These are phyloP conservation scores for Casuarina cunninghamiana DNA, from an alignment of 306 rosid genomes.

Conservation along the genomic window DNA sequence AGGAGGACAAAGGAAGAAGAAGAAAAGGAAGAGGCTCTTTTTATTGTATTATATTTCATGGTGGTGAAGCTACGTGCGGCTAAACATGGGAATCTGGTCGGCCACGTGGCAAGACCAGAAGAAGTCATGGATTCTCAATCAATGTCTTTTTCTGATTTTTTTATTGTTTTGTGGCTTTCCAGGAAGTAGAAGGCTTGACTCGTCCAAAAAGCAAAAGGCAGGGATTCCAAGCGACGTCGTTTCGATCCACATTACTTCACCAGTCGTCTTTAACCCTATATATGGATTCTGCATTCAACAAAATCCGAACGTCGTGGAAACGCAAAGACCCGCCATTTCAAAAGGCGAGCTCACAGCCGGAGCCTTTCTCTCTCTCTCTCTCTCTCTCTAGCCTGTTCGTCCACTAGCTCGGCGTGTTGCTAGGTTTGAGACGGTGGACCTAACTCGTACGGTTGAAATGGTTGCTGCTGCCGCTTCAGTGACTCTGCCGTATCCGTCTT, in stretches of 20 bases:
- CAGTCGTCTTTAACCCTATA: no score
- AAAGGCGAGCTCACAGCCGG: no score
- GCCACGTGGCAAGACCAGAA: neutral
- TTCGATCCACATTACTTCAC: no score
- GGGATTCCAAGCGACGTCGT: neutral
- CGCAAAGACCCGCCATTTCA: conserved; percentile 47
- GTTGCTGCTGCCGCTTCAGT: conserved; percentile 79
- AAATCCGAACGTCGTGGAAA: conserved; percentile 31
- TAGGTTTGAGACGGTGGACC: neutral
- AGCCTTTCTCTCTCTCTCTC: neutral
- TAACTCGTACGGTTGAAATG: conserved; percentile 28
- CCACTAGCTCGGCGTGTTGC: neutral
- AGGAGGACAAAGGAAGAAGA: no score
- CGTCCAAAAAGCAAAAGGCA: no score
- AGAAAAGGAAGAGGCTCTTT: no score
- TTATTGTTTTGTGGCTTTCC: neutral
- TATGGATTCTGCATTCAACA: neutral
- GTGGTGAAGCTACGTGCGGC: no score
- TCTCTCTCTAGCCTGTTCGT: conserved; percentile 5
- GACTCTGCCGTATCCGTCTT: conserved; percentile 38
- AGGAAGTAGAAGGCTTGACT: no score
- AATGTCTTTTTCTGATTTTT: neutral
- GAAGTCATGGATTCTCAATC: conserved; percentile 4
- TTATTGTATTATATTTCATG: no score
- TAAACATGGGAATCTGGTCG: neutral